Evolutionary conservation across 306 rosid species (phyloP), one percentile per base, ranked within the genome.

Genomic region (Abrus precatorius): DNA sequence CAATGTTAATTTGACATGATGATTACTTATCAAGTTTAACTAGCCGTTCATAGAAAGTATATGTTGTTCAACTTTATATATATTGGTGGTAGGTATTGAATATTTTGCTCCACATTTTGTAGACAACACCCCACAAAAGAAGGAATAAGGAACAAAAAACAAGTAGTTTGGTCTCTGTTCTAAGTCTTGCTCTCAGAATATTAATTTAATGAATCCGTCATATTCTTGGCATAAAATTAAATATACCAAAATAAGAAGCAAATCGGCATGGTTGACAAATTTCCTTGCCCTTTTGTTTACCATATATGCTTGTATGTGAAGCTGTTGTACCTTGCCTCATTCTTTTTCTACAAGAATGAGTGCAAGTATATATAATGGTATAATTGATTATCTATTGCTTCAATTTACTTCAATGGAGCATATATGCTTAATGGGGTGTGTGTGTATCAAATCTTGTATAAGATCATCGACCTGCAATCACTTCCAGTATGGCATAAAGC

Each of bases 1-100:
- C 62, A 55, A 81, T 45, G 36, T 40, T 60, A 44, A 44, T 60
- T 69, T 69, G 74, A 76, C 61, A 70, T 28, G 72, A 52, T 63
- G 53, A 67, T 54, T 54, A 61, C 9, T 14, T 10, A 36, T 70
- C 14, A 52, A 69, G 50, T 44, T 14, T 61, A 57, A 67, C 41
- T 67, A 77, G 63, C 54, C 40, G 14, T 57, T 75, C 77, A 55
- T 70, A 48, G 14, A 73, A 55, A 41, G 49, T 41, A 29, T 32
- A 0, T 47, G 49, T 41, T 56, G 36, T 77, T 53, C 83, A 77
- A 84, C 78, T 83, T 84, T 73, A 84, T 76, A 62, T 80, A 43
- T 32, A 60, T 55, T 82, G 86, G 78, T 83, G 85, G 88, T 87
- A 74, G 90, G 90, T 86, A 69, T 72, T 80, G 52, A 67, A 75